phyloP scores from a whole-genome alignment of 495 filamentous ascomycete genomes.

The Melanomma pulvis-pyrius region DNA sequence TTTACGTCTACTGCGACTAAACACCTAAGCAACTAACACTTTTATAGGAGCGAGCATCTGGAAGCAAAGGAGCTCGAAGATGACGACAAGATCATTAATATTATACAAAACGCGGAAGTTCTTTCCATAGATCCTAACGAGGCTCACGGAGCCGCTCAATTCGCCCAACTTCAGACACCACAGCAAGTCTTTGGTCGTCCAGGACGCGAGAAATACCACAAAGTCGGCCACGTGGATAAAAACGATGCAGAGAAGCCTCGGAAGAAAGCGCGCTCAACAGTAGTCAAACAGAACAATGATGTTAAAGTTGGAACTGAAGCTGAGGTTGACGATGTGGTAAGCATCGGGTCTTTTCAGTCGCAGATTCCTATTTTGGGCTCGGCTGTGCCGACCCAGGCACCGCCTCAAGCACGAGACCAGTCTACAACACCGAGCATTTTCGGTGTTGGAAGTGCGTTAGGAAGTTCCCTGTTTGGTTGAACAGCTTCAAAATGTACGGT shows the following conservation, averaged over 20 bases:
- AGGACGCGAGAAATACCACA: constrained; percentile 27
- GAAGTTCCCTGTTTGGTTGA: constrained; percentile 11
- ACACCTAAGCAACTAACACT: background rate
- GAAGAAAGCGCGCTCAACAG: background rate
- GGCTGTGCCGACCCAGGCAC: background rate
- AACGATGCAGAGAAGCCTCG: constrained; percentile 12
- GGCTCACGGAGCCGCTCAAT: constrained; percentile 53
- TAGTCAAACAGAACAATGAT: background rate
- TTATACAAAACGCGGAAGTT: constrained; percentile 74
- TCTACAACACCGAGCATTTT: background rate
- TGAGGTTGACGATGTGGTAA: background rate
- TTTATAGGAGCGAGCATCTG: constrained; percentile 61
- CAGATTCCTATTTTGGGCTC: constrained; percentile 7
- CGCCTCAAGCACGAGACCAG: background rate
- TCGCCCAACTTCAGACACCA: constrained; percentile 56
- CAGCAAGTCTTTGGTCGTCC: constrained; percentile 64
- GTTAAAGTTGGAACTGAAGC: background rate
- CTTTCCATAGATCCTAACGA: constrained; percentile 58
- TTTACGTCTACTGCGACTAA: no score
- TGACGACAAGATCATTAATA: constrained; percentile 73
- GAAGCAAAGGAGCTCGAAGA: constrained; percentile 73
- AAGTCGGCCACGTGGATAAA: constrained; percentile 10
- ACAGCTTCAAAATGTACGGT: background rate
- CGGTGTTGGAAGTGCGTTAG: background rate
- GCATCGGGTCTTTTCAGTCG: background rate